These are phyloP conservation scores for Amniculicola lignicola DNA, from an alignment of 495 filamentous ascomycete genomes.

Conservation along the genomic window DNA sequence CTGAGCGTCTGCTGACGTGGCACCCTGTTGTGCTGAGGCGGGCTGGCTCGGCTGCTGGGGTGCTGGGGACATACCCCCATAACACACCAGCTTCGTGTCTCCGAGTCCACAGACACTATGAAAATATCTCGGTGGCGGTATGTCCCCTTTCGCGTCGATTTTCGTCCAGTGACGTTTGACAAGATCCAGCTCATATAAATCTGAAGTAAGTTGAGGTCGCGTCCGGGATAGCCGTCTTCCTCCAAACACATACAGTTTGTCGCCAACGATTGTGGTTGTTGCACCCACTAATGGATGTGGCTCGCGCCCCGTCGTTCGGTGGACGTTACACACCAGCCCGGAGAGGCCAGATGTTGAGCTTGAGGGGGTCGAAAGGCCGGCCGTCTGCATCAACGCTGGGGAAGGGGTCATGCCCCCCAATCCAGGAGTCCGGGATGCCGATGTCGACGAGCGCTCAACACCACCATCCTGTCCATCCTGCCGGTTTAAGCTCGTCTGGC, in stretches of 20 bases:
- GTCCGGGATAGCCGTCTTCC: constrained; percentile 81
- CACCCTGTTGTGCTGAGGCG: constrained; percentile 36
- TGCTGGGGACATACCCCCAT: constrained; percentile 94
- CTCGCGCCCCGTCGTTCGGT: constrained; percentile 84
- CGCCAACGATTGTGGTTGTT: constrained; percentile 89
- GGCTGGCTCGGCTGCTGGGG: constrained; percentile 44
- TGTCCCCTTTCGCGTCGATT: constrained; percentile 75
- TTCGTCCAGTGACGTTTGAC: constrained; percentile 90
- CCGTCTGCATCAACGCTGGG: constrained; percentile 32
- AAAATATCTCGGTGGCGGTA: constrained; percentile 90
- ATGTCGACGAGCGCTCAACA: constrained; percentile 53
- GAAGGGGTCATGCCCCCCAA: constrained; percentile 28
- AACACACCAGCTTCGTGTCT: constrained; percentile 94
- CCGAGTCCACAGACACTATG: constrained; percentile 91
- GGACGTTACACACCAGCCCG: constrained; percentile 89
- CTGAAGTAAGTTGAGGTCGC: constrained; percentile 76
- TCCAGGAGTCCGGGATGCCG: constrained; percentile 26
- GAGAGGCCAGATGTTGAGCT: constrained; percentile 58
- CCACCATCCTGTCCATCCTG: constrained; percentile 48
- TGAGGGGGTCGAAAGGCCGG: constrained; percentile 34
- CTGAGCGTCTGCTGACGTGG: constrained; percentile 60
- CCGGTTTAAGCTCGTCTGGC: constrained; percentile 56
- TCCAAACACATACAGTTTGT: constrained; percentile 94
- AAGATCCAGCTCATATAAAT: constrained; percentile 90
- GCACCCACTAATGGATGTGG: constrained; percentile 89